phyloP scores from a whole-genome alignment of 2,329 filamentous ascomycete genomes.

The Cladosporium cucumerinum region DNA sequence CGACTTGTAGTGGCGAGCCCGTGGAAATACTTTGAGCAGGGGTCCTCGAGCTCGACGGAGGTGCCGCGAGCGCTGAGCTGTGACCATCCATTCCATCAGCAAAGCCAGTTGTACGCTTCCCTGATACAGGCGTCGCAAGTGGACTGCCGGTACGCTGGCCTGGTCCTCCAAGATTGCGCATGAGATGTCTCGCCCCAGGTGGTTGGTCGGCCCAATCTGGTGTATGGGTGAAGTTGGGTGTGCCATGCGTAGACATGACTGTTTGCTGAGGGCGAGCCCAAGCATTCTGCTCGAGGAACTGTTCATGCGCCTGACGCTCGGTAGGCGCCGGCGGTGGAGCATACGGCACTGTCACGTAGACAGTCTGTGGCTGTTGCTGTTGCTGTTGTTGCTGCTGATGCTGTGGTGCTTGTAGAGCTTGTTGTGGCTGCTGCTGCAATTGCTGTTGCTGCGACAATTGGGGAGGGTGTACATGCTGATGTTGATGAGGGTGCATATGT shows the following conservation, averaged over 20 bases:
- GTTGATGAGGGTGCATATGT: conserved; percentile 7
- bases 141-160: conserved; percentile 23
- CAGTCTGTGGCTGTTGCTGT: neutral
- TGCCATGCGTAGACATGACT: conserved; percentile 54
- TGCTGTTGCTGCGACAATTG: conserved; percentile 22
- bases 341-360: neutral
- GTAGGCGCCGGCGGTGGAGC: conserved; percentile 21
- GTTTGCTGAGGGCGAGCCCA: conserved; percentile 92
- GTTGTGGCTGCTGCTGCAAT: conserved; percentile 1
- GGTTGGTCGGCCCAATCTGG: conserved; percentile 34
- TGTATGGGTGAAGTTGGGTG: conserved; percentile 32
- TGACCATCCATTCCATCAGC: conserved; percentile 12
- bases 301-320: conserved; percentile 52
- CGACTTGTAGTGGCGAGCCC: conserved; percentile 27
- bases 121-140: conserved; percentile 31
- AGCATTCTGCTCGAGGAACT: conserved; percentile 83
- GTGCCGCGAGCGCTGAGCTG: conserved; percentile 10
- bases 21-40: neutral
- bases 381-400: neutral
- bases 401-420: neutral
- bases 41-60: neutral
- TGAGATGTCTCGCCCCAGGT: conserved; percentile 23
- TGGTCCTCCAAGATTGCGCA: conserved; percentile 28
- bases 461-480: conserved; percentile 18
- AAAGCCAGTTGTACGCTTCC: conserved; percentile 25